Evolutionary conservation across 805 yeast genomes (phyloP), one percentile per base, ranked within the genome.

Genomic region (Diddensiella transvaalensis): DNA sequence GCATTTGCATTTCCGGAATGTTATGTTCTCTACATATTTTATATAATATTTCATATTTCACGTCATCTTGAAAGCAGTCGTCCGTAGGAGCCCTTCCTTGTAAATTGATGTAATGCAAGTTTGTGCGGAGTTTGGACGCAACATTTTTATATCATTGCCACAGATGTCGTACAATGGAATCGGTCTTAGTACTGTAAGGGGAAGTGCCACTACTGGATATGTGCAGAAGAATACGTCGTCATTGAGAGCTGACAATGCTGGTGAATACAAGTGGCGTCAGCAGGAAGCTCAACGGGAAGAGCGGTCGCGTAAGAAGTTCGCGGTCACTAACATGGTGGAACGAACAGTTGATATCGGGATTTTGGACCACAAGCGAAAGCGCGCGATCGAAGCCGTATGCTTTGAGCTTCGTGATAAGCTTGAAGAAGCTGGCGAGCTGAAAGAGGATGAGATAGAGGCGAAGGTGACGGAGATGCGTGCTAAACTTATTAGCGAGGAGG

Each of bases 161-260:
- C n/a, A n/a, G n/a, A 62, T 62, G 66, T 61, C 65, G 26, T 66
- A 66, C 49, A 66, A 66, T 54, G 68, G 68, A 13, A 62, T 66
- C n/a, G 70, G 70, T 1, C 57, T 66, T 5, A 32, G 56, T 26
- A 61, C 68, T 4, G 60, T 63, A 2, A 46, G 66, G 8, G 71
- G 70, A 3, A 53, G 62, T 6, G 68, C 65, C 5, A 66, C 71
- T 13, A 65, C 60, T 35, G 70, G 71, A 4, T 59, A 56, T 46
- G 51, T 66, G 13, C 68, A 66, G 53, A 51, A 52, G 42, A 66
- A 61, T 41, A 24, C 29, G 5, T 52, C 63, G 22, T 19, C 48
- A n/a, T 29, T 42, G 10, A 46, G 50, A 2, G 19, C 22, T n/a
- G n/a, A 40, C 30, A 41, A 37, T 5, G n/a, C 26, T 4, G 65